Base-by-base conservation (phyloP, 345 rosid genomes). In the Viola odorata region DNA sequence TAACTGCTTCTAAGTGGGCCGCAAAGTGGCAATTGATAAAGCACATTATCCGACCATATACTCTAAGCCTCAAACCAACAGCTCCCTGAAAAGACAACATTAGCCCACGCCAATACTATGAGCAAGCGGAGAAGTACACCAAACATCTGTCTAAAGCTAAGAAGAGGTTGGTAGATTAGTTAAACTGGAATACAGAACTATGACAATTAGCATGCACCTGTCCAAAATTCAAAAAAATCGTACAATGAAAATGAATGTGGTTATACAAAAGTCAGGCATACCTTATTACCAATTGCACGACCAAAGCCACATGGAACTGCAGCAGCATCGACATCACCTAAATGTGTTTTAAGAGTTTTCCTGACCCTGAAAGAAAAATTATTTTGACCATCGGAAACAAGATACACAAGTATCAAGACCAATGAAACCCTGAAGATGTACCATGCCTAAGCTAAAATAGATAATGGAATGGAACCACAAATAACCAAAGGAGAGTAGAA, bases 301-400 rank as follows among this genome's bases (percentile, higher is more conserved):
- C 97, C 99, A 73, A 94, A 91, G 62, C 99, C 99, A 75, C 97
- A 94, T 4, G 99, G 89, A 75, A 94, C 99, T 70, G 99, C 99
- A 39, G 85, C 96, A 41, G 86, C 96, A 82, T 94, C 99, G 60
- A 88, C 82, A 62, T 91, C 99, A 41, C 99, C 97, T 23, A 86
- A 91, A 51, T 88, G 91, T 59, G 81, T 75, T 75, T 96, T 82
- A 50, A 88, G 84, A 58, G 71, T 78, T 73, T 81, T 94, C 72
- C 96, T 83, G 71, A 86, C 97, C 97, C 99, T 94, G 63, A 60
- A 32, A 64, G 23, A 44, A 15, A 62, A 50, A 54, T 17, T 23
- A 23, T 23, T 23, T 23, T 23, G 1, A 23, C 32, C 32, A 41
- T 55, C 60, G 55, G 61, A 56, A 49, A 50, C 52, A 60, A 60